Base-by-base conservation (phyloP, 129 eudicot species). In the Oenanthe sinensis region DNA sequence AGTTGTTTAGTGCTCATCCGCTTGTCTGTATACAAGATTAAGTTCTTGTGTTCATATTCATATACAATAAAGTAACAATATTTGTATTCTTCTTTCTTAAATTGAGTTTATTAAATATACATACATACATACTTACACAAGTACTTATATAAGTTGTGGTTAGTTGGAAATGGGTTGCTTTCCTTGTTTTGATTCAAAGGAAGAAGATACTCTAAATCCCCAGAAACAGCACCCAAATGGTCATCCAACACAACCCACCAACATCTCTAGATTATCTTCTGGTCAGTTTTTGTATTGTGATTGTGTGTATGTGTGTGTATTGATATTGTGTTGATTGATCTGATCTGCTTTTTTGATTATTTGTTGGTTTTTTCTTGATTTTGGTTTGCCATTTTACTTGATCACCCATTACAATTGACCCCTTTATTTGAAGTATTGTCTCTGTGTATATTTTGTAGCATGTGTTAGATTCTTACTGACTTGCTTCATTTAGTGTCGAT, bases 181-280 rank as follows among this genome's bases (percentile, higher is more conserved):
- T 86, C 87, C 93, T 39, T 94, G 98, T 83, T 94, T 94, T 74
- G 98, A 94, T 80, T 94, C 98, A 26, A 91, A 82, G 73, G 93
- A 79, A 39, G 98, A 85, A 48, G 89, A 88, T 16, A 91, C 83
- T 80, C 81, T 89, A 44, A 89, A 89, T 85, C 88, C 87, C 58
- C 85, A 85, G 44, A 82, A 78, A 24, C 62, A 43, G 87, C 85
- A 55, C 84, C 55, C 55, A 14, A 49, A 87, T 73, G 85, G 79
- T 46, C 88, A 84, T 44, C 89, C 87, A 68, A 62, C 83, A 24
- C 80, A 86, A 6, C 84, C 90, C 77, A 83, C 97, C 17, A 91
- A 93, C 74, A 84, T 93, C 68, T 88, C 97, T 44, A 94, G 89
- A 86, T 91, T 94, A 80, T 86, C 97, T 71, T 91, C 96, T 83